Percentiles rank a stretch among this genome's conserved stretches.
Evolutionary conservation across 2,329 filamentous ascomycete species (phyloP).

Genomic region (Neofusicoccum cordaticola): DNA sequence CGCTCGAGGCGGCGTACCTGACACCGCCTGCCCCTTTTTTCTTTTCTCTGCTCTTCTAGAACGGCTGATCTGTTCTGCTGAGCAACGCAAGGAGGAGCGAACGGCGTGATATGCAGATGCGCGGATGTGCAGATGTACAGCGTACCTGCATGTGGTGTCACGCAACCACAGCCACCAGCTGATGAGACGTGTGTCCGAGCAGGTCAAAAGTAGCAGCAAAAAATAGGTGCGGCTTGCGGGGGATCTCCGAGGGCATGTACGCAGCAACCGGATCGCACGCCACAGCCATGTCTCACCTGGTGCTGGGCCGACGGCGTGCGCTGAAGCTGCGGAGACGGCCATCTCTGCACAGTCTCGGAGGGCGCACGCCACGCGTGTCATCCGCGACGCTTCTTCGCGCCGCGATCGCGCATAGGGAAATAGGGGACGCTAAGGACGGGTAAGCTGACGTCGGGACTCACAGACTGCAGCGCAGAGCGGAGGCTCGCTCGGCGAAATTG

Average conservation of each 20-base stretch:
- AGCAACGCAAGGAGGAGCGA: not conserved
- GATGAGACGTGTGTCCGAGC: not conserved
- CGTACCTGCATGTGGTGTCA: conserved; percentile 6
- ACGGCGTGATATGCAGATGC: not conserved
- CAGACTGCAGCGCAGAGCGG: not conserved
- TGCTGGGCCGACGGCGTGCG: too few relatives aligned
- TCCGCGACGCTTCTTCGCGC: not conserved
- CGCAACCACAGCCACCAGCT: not conserved
- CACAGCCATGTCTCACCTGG: conserved; percentile 7
- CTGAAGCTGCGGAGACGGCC: too few relatives aligned
- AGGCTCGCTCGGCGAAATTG: conserved; percentile 7
- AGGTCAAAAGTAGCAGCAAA: not conserved
- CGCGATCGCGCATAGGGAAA: not conserved
- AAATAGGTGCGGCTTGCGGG: not conserved
- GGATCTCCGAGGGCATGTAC: not conserved
- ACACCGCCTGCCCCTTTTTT: not conserved
- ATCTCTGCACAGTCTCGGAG: too few relatives aligned
- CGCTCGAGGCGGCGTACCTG: not conserved
- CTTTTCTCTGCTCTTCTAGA: not conserved
- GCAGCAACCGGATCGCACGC: not conserved
- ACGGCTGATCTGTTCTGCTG: not conserved
- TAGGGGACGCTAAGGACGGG: not conserved
- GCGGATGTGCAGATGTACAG: not conserved
- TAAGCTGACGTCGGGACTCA: not conserved
- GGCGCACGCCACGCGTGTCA: not conserved